These are phyloP conservation scores for Acorus calamus DNA, from an alignment of 106 monocot species.

Conservation along the genomic window DNA sequence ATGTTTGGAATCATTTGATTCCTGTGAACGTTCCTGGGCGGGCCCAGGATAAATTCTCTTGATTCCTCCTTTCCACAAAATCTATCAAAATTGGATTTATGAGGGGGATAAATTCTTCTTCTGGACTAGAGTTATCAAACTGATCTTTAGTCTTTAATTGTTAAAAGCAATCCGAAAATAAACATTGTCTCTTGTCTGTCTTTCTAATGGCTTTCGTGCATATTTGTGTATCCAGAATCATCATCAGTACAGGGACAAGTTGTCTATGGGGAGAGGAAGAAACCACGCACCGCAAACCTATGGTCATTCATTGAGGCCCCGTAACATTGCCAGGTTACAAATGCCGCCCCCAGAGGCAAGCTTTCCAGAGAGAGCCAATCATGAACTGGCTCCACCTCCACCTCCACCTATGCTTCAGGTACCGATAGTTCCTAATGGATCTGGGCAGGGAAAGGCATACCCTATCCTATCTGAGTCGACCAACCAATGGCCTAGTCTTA, in stretches of 20 bases:
- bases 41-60: too few relatives aligned
- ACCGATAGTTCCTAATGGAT: slow-evolving; percentile 7
- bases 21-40: too few relatives aligned
- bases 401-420: background rate
- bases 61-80: too few relatives aligned
- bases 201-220: too few relatives aligned
- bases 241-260: slow-evolving; percentile 20
- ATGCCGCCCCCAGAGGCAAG: slow-evolving; percentile 6
- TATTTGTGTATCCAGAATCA: slow-evolving; percentile 19
- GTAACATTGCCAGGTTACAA: slow-evolving; percentile 13
- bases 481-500: background rate
- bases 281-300: slow-evolving; percentile 11
- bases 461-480: too few relatives aligned
- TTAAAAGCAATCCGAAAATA: too few relatives aligned
- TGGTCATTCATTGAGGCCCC: background rate
- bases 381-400: slow-evolving; percentile 10
- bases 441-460: slow-evolving; percentile 11
- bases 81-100: too few relatives aligned
- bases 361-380: slow-evolving; percentile 12
- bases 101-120: too few relatives aligned
- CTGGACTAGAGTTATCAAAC: too few relatives aligned
- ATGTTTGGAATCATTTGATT: too few relatives aligned
- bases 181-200: too few relatives aligned
- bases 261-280: slow-evolving; percentile 28
- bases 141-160: too few relatives aligned